Percentiles rank a stretch among this genome's conserved stretches.
phyloP scores from a whole-genome alignment of 176 grass and related monocot genomes.

The Juncus effusus region DNA sequence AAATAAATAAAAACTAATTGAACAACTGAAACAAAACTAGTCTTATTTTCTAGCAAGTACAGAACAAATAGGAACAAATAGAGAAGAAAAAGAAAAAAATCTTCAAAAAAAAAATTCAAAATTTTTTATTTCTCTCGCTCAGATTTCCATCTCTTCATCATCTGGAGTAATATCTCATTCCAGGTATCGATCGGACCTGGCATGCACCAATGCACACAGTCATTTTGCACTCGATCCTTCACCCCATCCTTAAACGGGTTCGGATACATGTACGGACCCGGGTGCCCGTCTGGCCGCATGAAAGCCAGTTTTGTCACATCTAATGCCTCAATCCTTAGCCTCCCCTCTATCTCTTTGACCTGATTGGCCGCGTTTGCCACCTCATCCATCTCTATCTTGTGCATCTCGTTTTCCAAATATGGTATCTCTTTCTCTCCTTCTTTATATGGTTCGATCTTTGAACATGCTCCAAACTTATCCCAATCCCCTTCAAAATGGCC shows the following conservation, averaged over 20 bases:
- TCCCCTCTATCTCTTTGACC: neutral
- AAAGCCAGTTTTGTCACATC: conserved; percentile 46
- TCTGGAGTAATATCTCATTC: conserved; percentile 67
- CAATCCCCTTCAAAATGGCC: conserved; percentile 74
- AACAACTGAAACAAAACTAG: no score
- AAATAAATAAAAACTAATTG: neutral
- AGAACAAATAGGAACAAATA: no score
- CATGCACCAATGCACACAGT: conserved; percentile 18
- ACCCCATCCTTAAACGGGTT: conserved; percentile 5
- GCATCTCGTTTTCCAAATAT: conserved; percentile 33
- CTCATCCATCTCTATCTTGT: conserved; percentile 52
- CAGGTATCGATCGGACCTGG: conserved; percentile 40
- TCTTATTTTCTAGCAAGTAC: no score
- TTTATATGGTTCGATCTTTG: conserved; percentile 29
- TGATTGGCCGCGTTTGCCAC: conserved; percentile 20
- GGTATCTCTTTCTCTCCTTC: conserved; percentile 29
- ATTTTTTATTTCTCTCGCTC: neutral
- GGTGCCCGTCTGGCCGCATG: conserved; percentile 66
- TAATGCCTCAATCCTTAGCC: conserved; percentile 29
- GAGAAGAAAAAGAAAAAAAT: neutral
- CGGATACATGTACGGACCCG: conserved; percentile 48
- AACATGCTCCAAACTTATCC: conserved; percentile 62
- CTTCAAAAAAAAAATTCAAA: neutral
- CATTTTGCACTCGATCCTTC: neutral
- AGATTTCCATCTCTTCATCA: conserved; percentile 49